Evolutionary conservation across 768 basidiomycete species (phyloP).

Genomic region (Amanita thiersii): DNA sequence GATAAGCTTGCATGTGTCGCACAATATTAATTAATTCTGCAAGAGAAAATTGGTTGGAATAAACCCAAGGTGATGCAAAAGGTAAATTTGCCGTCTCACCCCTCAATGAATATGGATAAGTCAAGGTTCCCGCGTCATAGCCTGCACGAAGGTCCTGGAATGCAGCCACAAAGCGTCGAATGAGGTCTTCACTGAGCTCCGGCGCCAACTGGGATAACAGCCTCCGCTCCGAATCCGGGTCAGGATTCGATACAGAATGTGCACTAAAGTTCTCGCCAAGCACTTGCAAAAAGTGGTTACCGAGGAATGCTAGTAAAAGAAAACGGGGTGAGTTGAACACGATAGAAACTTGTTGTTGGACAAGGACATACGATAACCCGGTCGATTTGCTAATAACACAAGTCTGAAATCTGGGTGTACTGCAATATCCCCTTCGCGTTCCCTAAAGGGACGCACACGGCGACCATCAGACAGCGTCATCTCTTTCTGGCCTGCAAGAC

Average conservation of each 20-base stretch:
- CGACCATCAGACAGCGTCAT: slow-evolving; percentile 58
- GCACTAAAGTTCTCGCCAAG: slow-evolving; percentile 63
- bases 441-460: slow-evolving; percentile 36
- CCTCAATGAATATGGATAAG: slow-evolving; percentile 63
- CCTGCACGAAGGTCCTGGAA: slow-evolving; percentile 56
- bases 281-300: slow-evolving; percentile 67
- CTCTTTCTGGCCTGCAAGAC: slow-evolving; percentile 58
- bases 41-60: neutral
- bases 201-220: slow-evolving; percentile 56
- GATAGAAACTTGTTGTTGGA: too few relatives aligned
- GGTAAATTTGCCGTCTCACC: slow-evolving; percentile 24
- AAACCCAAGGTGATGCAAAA: neutral
- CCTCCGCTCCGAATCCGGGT: slow-evolving; percentile 54
- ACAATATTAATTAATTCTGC: slow-evolving; percentile 61
- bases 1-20: slow-evolving; percentile 54
- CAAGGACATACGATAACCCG: slow-evolving; percentile 51
- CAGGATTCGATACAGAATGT: slow-evolving; percentile 61
- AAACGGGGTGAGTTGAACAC: slow-evolving; percentile 4
- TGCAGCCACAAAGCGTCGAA: slow-evolving; percentile 49
- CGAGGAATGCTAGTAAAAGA: slow-evolving; percentile 58
- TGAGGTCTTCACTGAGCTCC: slow-evolving; percentile 42
- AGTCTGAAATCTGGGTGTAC: slow-evolving; percentile 61
- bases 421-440: slow-evolving; percentile 45
- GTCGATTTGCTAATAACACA: slow-evolving; percentile 56
- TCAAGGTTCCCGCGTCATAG: slow-evolving; percentile 48